Base-by-base conservation (phyloP, 371 early-diverging fungal genomes). In the Mortierella sp. region DNA sequence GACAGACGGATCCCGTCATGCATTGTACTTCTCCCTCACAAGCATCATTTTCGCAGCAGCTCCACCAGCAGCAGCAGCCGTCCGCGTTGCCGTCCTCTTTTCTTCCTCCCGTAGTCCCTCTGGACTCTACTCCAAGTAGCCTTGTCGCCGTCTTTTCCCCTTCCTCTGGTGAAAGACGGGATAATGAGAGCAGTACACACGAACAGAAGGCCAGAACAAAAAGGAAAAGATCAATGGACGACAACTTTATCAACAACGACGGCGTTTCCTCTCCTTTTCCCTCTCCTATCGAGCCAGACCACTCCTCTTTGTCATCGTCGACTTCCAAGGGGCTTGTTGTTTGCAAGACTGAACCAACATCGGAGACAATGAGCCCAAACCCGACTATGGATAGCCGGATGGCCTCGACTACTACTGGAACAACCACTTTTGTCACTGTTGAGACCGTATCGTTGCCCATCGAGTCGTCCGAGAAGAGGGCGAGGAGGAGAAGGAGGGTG, bases 221-320 rank as follows among this genome's bases (percentile, higher is more conserved):
- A 70, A 72, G 68, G 74, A 79, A 63, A 79, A 74, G 75, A 79
- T 79, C 79, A 79, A 79, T 79, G 60, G 71, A 38, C 49, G 70
- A 70, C 56, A 29, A 58, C 60, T n/a, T 35, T 35, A 35, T 38
- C 32, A 56, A 56, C 27, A 56, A n/a, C 27, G 56, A 56, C 27
- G 27, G 27, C 32, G 10, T 32, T 35, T 38, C 46, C 48, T 32
- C 55, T 12, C 79, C 70, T 49, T 58, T 32, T 58, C 75, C 60
- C 4, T 79, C 68, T 35, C 49, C 75, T 29, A 24, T 55, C 60
- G 75, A 79, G 71, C 35, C 56, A 46, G 71, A 74, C 48, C n/a
- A 71, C 44, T 72, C 65, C n/a, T 73, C 63, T 43, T 60, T 58
- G 41, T 41, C 41, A 41, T 46, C 48, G 11, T 65, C 72, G 46